Conservation (phyloP, 495 filamentous ascomycete species). For the Ramalina peruviana region DNA sequence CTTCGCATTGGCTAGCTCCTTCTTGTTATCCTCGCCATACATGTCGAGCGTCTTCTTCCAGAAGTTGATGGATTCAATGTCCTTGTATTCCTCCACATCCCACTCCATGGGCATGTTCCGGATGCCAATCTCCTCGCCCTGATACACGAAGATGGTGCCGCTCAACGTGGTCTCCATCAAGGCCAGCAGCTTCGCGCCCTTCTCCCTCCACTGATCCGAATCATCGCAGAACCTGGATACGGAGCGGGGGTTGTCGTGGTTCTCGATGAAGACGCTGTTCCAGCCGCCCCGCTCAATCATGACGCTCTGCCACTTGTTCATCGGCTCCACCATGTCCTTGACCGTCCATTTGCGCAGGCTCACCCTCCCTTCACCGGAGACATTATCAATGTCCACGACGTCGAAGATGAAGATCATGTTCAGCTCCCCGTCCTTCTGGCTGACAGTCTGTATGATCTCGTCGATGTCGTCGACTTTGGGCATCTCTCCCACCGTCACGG, state of each 20-base stretch:
- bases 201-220: constrained; percentile 27
- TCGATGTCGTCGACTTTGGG: constrained; percentile 35
- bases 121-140: constrained; percentile 45
- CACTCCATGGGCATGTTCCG: constrained; percentile 33
- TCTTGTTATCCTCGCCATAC: constrained; percentile 17
- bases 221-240: constrained; percentile 36
- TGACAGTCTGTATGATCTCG: constrained; percentile 38
- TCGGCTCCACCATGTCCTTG: constrained; percentile 28
- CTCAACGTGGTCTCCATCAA: constrained; percentile 35
- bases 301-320: constrained; percentile 41
- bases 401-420: constrained; percentile 55
- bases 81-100: constrained; percentile 38
- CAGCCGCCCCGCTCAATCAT: constrained; percentile 44
- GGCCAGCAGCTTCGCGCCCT: constrained; percentile 37
- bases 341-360: constrained; percentile 27
- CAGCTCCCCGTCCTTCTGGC: constrained; percentile 32
- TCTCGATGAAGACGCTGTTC: constrained; percentile 44
- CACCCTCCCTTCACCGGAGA: constrained; percentile 21
- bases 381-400: constrained; percentile 36
- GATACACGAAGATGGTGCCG: constrained; percentile 42
- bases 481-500: constrained; percentile 54
- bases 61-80: constrained; percentile 37
- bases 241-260: constrained; percentile 35
- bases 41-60: constrained; percentile 26
- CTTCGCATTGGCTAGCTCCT: constrained; percentile 24